Conservation (phyloP, 2,329 filamentous ascomycete genomes). For the Fusarium albidum region DNA sequence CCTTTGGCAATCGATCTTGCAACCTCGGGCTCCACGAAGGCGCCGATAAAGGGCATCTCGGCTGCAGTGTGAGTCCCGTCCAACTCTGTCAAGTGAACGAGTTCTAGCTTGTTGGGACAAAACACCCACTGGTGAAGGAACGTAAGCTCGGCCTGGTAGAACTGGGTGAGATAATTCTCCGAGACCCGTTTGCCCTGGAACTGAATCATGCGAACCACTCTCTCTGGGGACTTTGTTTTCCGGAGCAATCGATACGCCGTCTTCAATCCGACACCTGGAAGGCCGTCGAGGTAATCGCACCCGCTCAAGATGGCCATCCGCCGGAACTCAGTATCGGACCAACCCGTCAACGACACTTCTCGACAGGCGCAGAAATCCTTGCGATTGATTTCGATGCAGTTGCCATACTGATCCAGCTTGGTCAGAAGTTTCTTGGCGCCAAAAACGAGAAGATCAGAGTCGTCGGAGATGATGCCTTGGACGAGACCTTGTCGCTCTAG, state of each 20-base stretch:
- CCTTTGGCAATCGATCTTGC: constrained; percentile 80
- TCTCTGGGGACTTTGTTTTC: constrained; percentile 88
- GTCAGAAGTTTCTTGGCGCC: constrained; percentile 90
- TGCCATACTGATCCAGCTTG: constrained; percentile 92
- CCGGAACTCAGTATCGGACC: constrained; percentile 90
- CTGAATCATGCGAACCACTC: constrained; percentile 80
- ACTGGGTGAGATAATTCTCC: constrained; percentile 79
- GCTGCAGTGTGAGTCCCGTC: constrained; percentile 69
- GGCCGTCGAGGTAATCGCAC: constrained; percentile 91
- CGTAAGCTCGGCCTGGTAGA: constrained; percentile 87
- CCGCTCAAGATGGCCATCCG: constrained; percentile 97
- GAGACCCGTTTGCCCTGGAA: constrained; percentile 92
- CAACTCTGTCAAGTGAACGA: constrained; percentile 79
- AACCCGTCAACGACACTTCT: constrained; percentile 88
- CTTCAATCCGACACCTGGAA: constrained; percentile 88
- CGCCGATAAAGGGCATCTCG: constrained; percentile 84
- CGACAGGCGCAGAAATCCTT: constrained; percentile 87
- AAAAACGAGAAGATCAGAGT: constrained; percentile 95
- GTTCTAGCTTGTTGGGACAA: constrained; percentile 73
- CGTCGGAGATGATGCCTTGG: constrained; percentile 90
- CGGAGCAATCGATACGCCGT: constrained; percentile 91
- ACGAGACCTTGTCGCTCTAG: constrained; percentile 87
- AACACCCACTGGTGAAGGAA: constrained; percentile 96
- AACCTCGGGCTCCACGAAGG: constrained; percentile 71
- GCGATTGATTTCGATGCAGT: constrained; percentile 91